Percentiles rank a stretch among this genome's conserved stretches.
Conservation (phyloP, 495 filamentous ascomycete genomes). For the Aspergillus diversus region DNA sequence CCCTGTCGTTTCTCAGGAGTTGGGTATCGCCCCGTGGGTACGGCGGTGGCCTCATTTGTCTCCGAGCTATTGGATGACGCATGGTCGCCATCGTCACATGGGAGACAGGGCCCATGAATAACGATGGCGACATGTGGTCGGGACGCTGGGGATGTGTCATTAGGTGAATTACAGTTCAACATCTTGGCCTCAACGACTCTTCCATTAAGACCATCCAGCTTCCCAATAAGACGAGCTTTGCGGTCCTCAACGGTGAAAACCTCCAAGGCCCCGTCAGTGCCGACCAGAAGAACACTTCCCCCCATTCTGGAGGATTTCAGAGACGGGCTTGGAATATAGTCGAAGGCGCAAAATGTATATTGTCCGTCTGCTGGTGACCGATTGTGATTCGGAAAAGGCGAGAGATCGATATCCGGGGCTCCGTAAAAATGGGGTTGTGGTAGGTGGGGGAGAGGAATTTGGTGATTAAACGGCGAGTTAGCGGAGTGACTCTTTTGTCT, state of each 20-base stretch:
- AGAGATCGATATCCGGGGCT: constrained; percentile 57
- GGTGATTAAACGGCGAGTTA: constrained; percentile 42
- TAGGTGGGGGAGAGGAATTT: constrained; percentile 79
- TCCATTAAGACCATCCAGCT: constrained; percentile 74
- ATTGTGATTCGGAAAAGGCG: constrained; percentile 31
- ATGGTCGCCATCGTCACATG: constrained; percentile 40
- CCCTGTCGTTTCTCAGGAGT: constrained; percentile 31
- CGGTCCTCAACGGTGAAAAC: constrained; percentile 70
- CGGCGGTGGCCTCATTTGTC: constrained; percentile 38
- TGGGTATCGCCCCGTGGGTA: constrained; percentile 28
- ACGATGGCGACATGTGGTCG: constrained; percentile 74
- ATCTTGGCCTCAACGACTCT: constrained; percentile 83
- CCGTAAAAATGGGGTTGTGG: constrained; percentile 75
- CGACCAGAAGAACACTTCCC: constrained; percentile 73
- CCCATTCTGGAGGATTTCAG: constrained; percentile 52
- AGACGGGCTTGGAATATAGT: constrained; percentile 58
- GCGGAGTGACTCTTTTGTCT: constrained; percentile 50
- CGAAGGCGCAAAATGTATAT: constrained; percentile 81
- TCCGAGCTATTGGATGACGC: constrained; percentile 44
- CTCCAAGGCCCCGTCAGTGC: constrained; percentile 75
- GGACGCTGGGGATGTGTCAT: constrained; percentile 43
- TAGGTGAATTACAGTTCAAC: constrained; percentile 57
- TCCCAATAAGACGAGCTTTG: constrained; percentile 64
- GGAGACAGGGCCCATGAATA: constrained; percentile 69
- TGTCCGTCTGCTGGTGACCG: constrained; percentile 54